Evolutionary conservation across 2,329 filamentous ascomycete species (phyloP).

Genomic region (Sporothrix brunneoviolacea): DNA sequence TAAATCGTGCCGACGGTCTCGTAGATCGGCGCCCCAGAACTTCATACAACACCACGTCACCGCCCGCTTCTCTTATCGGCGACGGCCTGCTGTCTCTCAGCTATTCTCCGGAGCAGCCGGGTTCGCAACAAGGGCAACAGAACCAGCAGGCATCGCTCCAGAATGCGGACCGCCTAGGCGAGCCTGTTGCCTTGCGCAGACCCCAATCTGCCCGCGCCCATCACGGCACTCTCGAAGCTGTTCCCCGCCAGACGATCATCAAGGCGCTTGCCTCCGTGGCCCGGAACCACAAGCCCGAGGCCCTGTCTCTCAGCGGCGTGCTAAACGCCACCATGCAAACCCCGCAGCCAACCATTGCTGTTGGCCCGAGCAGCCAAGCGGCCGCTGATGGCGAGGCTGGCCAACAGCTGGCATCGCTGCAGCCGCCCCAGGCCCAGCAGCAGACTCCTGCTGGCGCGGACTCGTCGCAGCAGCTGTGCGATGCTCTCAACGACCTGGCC

Average conservation of each 20-base stretch:
- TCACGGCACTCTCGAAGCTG: constrained; percentile 52
- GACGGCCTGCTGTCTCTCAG: not conserved
- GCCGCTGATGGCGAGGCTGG: not conserved
- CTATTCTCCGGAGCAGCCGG: too few relatives aligned
- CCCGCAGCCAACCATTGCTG: too few relatives aligned
- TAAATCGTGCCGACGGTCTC: not conserved
- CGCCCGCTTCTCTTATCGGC: not conserved
- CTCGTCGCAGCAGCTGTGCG: constrained; percentile 57
- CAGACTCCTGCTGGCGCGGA: constrained; percentile 33
- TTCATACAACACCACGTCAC: constrained; percentile 12
- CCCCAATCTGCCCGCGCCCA: constrained; percentile 15
- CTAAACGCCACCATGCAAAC: constrained; percentile 35
- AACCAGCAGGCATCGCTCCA: constrained; percentile 1
- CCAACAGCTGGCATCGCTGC: not conserved
- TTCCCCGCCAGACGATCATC: constrained; percentile 75
- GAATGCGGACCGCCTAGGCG: constrained; percentile 11
- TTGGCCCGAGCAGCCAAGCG: too few relatives aligned
- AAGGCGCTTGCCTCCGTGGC: constrained; percentile 69
- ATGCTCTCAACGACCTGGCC: constrained; percentile 50
- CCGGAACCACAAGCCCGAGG: constrained; percentile 54
- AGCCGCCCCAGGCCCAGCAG: not conserved
- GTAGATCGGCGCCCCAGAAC: constrained; percentile 9
- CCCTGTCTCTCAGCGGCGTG: constrained; percentile 56
- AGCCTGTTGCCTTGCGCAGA: constrained; percentile 10
- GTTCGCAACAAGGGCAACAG: constrained; percentile 37